Evolutionary conservation across 2,329 filamentous ascomycete genomes (phyloP).

Genomic region (Bipolaris oryzae): DNA sequence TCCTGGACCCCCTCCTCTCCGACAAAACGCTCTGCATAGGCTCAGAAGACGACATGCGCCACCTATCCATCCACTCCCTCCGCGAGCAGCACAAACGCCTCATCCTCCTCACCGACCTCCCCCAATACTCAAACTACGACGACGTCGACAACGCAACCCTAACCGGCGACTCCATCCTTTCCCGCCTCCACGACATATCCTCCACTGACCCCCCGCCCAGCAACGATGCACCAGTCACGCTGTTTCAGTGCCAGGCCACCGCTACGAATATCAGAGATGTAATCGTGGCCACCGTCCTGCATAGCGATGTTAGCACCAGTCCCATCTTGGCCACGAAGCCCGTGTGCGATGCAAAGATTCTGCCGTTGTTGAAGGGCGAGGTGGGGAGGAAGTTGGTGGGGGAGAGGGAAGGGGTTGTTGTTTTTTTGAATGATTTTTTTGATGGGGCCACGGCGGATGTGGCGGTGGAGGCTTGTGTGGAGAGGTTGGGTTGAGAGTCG

Average conservation of each 20-base stretch:
- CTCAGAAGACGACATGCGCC: slow-evolving; percentile 37
- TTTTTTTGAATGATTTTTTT: slow-evolving; percentile 59
- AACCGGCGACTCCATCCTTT: slow-evolving; percentile 38
- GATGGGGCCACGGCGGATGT: slow-evolving; percentile 58
- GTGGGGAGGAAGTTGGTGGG: slow-evolving; percentile 45
- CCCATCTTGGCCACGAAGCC: slow-evolving; percentile 58
- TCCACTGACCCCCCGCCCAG: too few relatives aligned
- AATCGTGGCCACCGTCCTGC: slow-evolving; percentile 54
- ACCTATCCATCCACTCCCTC: slow-evolving; percentile 31
- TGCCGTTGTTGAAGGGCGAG: slow-evolving; percentile 56
- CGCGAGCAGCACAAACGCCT: slow-evolving; percentile 34
- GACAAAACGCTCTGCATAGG: slow-evolving; percentile 29
- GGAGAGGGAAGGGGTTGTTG: slow-evolving; percentile 51
- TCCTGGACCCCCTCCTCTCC: slow-evolving; percentile 44
- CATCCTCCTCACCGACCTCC: slow-evolving; percentile 31
- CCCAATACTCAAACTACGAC: slow-evolving; percentile 43
- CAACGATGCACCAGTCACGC: slow-evolving; percentile 29
- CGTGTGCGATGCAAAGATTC: slow-evolving; percentile 55
- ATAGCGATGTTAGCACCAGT: slow-evolving; percentile 53
- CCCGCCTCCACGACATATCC: slow-evolving; percentile 25
- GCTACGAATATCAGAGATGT: slow-evolving; percentile 58
- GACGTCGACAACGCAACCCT: slow-evolving; percentile 43
- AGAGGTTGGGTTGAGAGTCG: slow-evolving; percentile 39
- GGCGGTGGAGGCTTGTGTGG: slow-evolving; percentile 49
- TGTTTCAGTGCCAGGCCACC: slow-evolving; percentile 58